Conservation (phyloP, 177 flowering plant species). For the Vitis hybrid region DNA sequence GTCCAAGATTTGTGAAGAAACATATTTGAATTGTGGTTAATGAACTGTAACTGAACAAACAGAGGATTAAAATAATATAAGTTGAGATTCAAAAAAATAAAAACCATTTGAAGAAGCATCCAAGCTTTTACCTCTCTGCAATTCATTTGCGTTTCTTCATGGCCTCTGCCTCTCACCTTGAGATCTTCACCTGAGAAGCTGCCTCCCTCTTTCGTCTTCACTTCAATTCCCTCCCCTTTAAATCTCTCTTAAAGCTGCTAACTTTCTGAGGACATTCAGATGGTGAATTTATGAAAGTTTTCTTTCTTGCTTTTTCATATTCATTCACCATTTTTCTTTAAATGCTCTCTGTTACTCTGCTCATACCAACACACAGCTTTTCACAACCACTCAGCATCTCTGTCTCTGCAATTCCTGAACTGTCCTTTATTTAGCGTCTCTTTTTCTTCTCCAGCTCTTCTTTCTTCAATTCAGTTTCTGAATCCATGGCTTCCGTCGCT, state of each 20-base stretch:
- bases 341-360: constrained; percentile 1
- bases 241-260: neutral
- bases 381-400: constrained; percentile 2
- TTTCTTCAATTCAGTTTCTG: neutral
- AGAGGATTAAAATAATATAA: constrained; percentile 10
- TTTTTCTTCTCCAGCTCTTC: neutral
- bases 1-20: too few species aligned
- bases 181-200: constrained; percentile 25
- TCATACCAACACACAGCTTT: neutral
- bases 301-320: neutral
- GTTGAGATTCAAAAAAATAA: constrained; percentile 20
- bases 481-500: neutral
- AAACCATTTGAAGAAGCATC: constrained; percentile 18
- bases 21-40: too few species aligned
- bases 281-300: constrained; percentile 6
- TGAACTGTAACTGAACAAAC: neutral
- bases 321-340: neutral
- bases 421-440: neutral
- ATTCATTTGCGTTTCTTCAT: neutral
- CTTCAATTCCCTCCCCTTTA: constrained; percentile 8
- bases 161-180: constrained; percentile 8
- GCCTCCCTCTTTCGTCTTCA: constrained; percentile 16
- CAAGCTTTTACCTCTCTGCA: constrained; percentile 17
- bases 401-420: constrained; percentile 2
- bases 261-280: neutral